Base-by-base conservation (phyloP, 1,139 yeast species). In the Saccharomyces pastorianus region DNA sequence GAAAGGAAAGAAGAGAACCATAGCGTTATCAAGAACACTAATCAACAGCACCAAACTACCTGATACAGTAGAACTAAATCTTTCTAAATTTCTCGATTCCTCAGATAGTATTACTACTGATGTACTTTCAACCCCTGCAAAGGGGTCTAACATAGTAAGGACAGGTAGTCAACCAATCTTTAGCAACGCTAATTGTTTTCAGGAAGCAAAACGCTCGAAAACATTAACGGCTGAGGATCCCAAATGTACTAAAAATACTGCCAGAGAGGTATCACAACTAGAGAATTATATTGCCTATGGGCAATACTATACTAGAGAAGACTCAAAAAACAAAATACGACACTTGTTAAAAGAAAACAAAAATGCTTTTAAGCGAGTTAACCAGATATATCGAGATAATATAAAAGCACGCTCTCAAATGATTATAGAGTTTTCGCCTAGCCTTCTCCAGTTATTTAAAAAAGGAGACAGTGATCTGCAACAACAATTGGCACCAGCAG, bases 331-430 rank as follows among this genome's bases (percentile, higher is more conserved):
- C 13, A 51, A 60, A 53, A 48, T 60, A n/a, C 50, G 47, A 34
- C 46, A 42, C 26, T 53, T 56, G 51, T 28, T 56, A n/a, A 46
- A 48, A 25, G 59, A 55, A 6, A 61, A 61, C 47, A 51, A 65
- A 20, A 25, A 25, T 9, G 70, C 73, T 31, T 71, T 82, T 49
- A 77, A 75, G 46, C 77, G 75, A 38, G 83, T 76, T 1, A 85
- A 85, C 63, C 77, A 73, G 59, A 73, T 71, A 0, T 73, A 70
- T 2, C 68, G 81, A 48, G 71, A 76, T 42, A 81, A 79, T 60
- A 81, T 76, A 5, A 84, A 80, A 46, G 67, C 83, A 7, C 64
- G 80, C 42, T 62, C 70, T 2, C 82, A 80, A 58, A 81, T 84
- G 77, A 71, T 75, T 5, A 58, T 84, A 1, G 67, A 54, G 59